Evolutionary conservation across 2,329 filamentous ascomycete genomes (phyloP).

Genomic region (Tolypocladium album): DNA sequence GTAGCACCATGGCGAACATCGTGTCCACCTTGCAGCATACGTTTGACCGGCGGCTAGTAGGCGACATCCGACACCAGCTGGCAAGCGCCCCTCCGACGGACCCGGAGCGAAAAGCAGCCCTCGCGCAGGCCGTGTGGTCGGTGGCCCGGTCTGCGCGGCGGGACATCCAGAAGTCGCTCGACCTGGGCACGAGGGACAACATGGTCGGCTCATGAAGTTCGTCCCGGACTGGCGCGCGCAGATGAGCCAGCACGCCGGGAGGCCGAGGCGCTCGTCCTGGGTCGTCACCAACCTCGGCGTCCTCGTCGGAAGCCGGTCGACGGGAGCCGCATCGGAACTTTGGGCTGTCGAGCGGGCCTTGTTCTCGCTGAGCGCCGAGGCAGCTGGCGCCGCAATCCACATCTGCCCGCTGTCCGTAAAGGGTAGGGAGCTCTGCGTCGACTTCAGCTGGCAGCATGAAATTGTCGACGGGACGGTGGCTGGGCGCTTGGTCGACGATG

Average conservation of each 20-base stretch:
- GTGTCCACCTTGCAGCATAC: slow-evolving; percentile 2
- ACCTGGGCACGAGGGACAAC: slow-evolving; percentile 12
- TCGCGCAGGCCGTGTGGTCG: slow-evolving; percentile 13
- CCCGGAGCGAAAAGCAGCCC: background rate
- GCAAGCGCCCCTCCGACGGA: slow-evolving; percentile 3
- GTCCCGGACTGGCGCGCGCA: slow-evolving; percentile 13
- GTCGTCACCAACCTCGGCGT: slow-evolving; percentile 16
- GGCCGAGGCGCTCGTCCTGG: slow-evolving; percentile 11
- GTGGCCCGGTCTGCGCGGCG: slow-evolving; percentile 3
- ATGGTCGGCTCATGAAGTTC: slow-evolving; percentile 11
- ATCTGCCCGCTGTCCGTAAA: slow-evolving; percentile 12
- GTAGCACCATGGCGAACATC: slow-evolving; percentile 7
- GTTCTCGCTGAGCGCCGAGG: slow-evolving; percentile 12
- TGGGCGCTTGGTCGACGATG: slow-evolving; percentile 8
- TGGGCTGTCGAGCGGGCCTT: slow-evolving; percentile 13
- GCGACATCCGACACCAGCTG: background rate
- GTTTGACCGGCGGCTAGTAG: background rate
- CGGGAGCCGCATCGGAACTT: background rate
- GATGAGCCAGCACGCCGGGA: slow-evolving; percentile 8
- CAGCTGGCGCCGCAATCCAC: slow-evolving; percentile 10
- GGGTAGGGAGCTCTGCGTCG: slow-evolving; percentile 11
- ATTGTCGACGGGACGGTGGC: slow-evolving; percentile 9
- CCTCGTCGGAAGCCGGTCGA: slow-evolving; percentile 9
- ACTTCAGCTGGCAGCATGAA: slow-evolving; percentile 13
- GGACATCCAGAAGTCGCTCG: slow-evolving; percentile 8